phyloP scores from a whole-genome alignment of 768 basidiomycete genomes.

The Cystobasidium ongulense region DNA sequence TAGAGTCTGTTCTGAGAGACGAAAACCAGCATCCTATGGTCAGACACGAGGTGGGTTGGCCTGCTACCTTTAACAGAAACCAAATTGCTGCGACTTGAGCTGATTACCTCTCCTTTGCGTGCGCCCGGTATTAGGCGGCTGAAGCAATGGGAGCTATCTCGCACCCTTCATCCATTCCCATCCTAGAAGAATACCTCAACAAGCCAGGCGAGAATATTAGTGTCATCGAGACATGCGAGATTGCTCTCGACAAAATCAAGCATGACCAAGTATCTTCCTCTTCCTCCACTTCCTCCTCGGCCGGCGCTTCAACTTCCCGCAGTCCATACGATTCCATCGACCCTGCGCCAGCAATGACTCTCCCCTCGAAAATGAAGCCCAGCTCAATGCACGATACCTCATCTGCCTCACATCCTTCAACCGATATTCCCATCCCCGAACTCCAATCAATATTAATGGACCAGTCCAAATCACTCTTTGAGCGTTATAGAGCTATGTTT shows the following conservation, averaged over 20 bases:
- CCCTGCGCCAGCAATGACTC: conserved; percentile 61
- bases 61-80: background rate
- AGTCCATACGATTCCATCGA: conserved; percentile 77
- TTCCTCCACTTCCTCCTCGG: conserved; percentile 35
- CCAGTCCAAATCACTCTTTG: conserved; percentile 63
- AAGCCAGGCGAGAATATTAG: conserved; percentile 64
- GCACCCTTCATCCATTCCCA: conserved; percentile 55
- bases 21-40: conserved; percentile 83
- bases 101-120: background rate
- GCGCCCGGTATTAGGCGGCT: too few relatives aligned
- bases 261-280: conserved; percentile 56
- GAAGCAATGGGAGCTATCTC: conserved; percentile 97
- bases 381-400: conserved; percentile 46
- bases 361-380: background rate
- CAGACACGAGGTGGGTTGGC: conserved; percentile 69
- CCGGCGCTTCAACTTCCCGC: conserved; percentile 7
- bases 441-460: conserved; percentile 63
- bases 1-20: conserved; percentile 68
- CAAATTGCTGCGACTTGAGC: conserved; percentile 12
- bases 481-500: conserved; percentile 97
- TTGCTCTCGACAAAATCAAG: conserved; percentile 87
- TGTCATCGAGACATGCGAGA: conserved; percentile 85
- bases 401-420: conserved; percentile 45
- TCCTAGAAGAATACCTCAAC: conserved; percentile 62
- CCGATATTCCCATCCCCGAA: conserved; percentile 38